A percentile compares a stretch with the other conserved stretches of the same genome.
Conservation (phyloP, 306 rosid genomes). For the Hylodesmum podocarpum region DNA sequence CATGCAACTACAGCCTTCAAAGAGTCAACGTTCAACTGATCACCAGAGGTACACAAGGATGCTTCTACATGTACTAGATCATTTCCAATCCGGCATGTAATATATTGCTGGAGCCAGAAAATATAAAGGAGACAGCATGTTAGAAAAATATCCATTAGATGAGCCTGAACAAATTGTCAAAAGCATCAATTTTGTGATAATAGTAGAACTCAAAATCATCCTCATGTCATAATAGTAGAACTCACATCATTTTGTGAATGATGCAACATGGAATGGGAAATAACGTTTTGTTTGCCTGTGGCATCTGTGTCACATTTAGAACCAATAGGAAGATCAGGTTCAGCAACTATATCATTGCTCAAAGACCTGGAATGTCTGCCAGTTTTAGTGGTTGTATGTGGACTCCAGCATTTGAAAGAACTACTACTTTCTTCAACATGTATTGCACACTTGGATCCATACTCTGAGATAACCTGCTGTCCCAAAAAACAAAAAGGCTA, state of each 20-base stretch:
- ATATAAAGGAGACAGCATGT: constrained; percentile 26
- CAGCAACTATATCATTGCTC: constrained; percentile 46
- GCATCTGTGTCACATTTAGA: constrained; percentile 52
- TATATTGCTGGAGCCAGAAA: constrained; percentile 47
- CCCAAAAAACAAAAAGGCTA: constrained; percentile 33
- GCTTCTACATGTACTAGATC: constrained; percentile 49
- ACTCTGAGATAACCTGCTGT: constrained; percentile 57
- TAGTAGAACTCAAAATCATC: constrained; percentile 4
- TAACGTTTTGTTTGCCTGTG: constrained; percentile 47
- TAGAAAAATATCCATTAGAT: constrained; percentile 36
- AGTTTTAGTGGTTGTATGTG: constrained; percentile 36
- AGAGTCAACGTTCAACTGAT: constrained; percentile 55
- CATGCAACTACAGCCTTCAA: constrained; percentile 80
- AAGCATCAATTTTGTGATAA: too few relatives aligned
- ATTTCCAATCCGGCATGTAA: constrained; percentile 62
- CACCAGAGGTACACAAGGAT: constrained; percentile 42
- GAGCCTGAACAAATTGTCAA: constrained; percentile 1
- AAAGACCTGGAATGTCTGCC: constrained; percentile 45
- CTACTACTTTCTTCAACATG: constrained; percentile 69
- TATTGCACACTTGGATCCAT: constrained; percentile 46
- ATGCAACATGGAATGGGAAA: constrained; percentile 32
- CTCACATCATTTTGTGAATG: constrained; percentile 64
- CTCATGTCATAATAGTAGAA: constrained; percentile 28
- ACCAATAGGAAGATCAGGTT: constrained; percentile 50
- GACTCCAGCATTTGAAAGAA: constrained; percentile 64